Base-by-base conservation (phyloP, 1,284 basidiomycete species). In the Rhodotorula glutinis region DNA sequence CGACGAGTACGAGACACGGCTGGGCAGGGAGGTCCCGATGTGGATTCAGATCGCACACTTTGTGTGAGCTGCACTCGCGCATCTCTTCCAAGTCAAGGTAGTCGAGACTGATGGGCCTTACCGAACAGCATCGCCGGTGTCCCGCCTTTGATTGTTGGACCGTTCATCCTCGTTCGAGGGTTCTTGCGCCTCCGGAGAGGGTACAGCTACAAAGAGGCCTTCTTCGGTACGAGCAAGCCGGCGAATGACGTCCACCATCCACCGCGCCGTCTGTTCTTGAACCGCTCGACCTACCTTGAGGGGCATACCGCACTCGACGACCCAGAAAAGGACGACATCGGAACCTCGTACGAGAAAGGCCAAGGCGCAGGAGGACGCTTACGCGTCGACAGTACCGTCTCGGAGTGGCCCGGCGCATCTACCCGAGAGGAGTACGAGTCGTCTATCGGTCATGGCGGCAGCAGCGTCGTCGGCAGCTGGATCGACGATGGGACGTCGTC, bases 361-460 rank as follows among this genome's bases (percentile, higher is more conserved):
- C 10, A 8, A 1, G 60, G 65, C 8, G 53, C 41, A 2, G 60
- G 40, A 3, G 60, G 58, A 0, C 46, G 55, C 21, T 3, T 30
- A 3, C 47, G 51, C 0, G 55, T 53, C 10, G 54, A 49, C 2
- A 49, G 46, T 21, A 2, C 23, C 23, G 67, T 47, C 23, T 38
- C 43, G 23, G 46, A 40, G 21, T 69, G 67, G 67, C 43, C 49
- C 1, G 67, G 67, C 4, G 30, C 57, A 2, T 21, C 30, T 43
- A 69, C 67, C 8, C 33, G 67, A 3, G 67, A 66, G 29, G 60
- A 65, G 58, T 69, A 66, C 67, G 67, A 69, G 13, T 53, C 41
- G 4, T 19, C 47, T 10, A 13, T 53, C 23, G 57, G 33, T 2
- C 43, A 44, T 1, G 40, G 43, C n/a, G 60, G 55, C 33, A 11